These are phyloP conservation scores for Nemania diffusa DNA, from an alignment of 2,329 filamentous ascomycete genomes.

Conservation along the genomic window DNA sequence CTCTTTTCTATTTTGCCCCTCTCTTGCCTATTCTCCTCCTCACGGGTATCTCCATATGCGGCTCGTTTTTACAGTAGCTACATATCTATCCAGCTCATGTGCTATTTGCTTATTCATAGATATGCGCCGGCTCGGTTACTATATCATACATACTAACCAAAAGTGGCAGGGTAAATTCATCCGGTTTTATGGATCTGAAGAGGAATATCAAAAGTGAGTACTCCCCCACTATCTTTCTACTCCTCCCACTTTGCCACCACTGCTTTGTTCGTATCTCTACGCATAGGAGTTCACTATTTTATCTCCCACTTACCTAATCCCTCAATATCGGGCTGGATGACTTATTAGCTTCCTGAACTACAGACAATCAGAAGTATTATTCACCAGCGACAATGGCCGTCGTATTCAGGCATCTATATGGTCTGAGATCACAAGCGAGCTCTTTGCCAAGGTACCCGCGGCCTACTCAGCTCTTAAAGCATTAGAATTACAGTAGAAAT, in stretches of 20 bases:
- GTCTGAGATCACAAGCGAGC: slow-evolving; percentile 42
- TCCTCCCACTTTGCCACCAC: no score
- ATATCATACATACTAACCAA: slow-evolving; percentile 4
- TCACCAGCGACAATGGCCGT: slow-evolving; percentile 36
- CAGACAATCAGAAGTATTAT: slow-evolving; percentile 33
- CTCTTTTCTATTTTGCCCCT: neutral
- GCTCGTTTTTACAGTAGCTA: neutral
- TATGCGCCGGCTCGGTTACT: neutral
- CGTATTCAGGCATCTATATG: slow-evolving; percentile 40
- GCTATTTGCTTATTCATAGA: neutral
- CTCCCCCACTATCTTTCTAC: neutral
- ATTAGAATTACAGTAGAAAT: neutral
- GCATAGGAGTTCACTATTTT: neutral
- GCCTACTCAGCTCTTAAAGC: slow-evolving; percentile 20
- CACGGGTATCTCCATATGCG: no score
- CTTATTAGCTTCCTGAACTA: neutral
- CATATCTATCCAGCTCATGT: neutral
- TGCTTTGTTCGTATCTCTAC: neutral
- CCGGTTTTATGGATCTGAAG: slow-evolving; percentile 42
- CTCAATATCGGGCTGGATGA: neutral
- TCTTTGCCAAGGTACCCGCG: slow-evolving; percentile 40
- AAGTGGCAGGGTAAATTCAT: slow-evolving; percentile 41
- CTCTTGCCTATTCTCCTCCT: neutral
- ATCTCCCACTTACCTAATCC: neutral
- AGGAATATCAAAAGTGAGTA: slow-evolving; percentile 38